Evolutionary conservation across 768 basidiomycete species (phyloP).

Genomic region (Mycena vulgaris): DNA sequence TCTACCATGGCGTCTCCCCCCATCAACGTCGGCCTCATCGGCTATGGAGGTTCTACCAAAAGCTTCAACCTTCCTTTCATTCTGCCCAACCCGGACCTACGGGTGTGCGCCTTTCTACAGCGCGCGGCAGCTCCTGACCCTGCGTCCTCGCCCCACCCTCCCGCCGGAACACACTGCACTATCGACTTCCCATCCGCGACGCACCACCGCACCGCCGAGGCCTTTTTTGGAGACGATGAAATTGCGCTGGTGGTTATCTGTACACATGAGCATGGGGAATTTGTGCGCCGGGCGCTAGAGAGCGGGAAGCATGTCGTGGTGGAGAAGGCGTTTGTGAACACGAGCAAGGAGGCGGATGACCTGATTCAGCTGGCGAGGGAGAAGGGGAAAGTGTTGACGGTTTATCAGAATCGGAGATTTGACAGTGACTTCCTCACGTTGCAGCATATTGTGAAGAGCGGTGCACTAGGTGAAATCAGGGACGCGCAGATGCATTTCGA

Average conservation of each 20-base stretch:
- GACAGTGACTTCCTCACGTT: conserved; percentile 26
- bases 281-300: conserved; percentile 24
- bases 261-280: conserved; percentile 21
- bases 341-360: conserved; percentile 24
- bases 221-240: conserved; percentile 21
- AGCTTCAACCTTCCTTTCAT: conserved; percentile 30
- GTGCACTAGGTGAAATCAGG: conserved; percentile 26
- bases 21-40: conserved; percentile 24
- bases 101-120: conserved; percentile 26
- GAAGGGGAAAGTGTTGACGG: conserved; percentile 28
- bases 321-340: conserved; percentile 29
- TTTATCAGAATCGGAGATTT: conserved; percentile 29
- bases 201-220: conserved; percentile 29
- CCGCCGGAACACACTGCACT: conserved; percentile 25
- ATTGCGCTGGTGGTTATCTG: conserved; percentile 25
- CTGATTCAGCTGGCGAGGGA: conserved; percentile 26
- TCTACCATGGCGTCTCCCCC: conserved; percentile 24
- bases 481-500: conserved; percentile 29
- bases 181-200: conserved; percentile 29
- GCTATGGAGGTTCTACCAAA: conserved; percentile 26
- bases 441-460: conserved; percentile 24
- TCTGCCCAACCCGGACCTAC: conserved; percentile 28
- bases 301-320: conserved; percentile 27
- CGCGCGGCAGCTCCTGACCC: conserved; percentile 26
- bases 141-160: conserved; percentile 21